phyloP scores from a whole-genome alignment of 495 filamentous ascomycete species.

The Penicillium atrosanguineum region DNA sequence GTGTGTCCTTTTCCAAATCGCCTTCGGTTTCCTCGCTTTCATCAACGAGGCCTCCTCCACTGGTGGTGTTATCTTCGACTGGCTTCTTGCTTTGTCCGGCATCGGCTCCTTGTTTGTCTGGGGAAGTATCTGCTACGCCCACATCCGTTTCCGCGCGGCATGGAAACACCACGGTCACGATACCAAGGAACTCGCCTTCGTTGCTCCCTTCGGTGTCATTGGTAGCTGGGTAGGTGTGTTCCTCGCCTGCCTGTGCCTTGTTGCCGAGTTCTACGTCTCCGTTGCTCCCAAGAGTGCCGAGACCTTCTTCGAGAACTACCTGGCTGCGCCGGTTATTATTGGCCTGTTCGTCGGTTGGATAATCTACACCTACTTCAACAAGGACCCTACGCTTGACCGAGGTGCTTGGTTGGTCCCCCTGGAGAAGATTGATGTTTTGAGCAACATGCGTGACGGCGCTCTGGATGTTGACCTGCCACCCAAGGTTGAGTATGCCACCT shows the following conservation, averaged over 20 bases:
- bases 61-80: slow-evolving; percentile 47
- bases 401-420: slow-evolving; percentile 20
- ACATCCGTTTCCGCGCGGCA: slow-evolving; percentile 70
- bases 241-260: slow-evolving; percentile 53
- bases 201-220: slow-evolving; percentile 60
- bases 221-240: slow-evolving; percentile 66
- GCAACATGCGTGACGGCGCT: slow-evolving; percentile 21
- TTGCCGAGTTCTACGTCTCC: slow-evolving; percentile 56
- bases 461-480: slow-evolving; percentile 27
- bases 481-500: slow-evolving; percentile 25
- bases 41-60: slow-evolving; percentile 44
- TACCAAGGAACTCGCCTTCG: slow-evolving; percentile 71
- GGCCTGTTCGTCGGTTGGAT: slow-evolving; percentile 37
- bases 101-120: slow-evolving; percentile 68
- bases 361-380: slow-evolving; percentile 21
- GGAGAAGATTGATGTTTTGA: slow-evolving; percentile 25
- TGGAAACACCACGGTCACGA: slow-evolving; percentile 54
- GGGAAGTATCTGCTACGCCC: slow-evolving; percentile 67
- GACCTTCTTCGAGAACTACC: slow-evolving; percentile 62
- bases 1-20: slow-evolving; percentile 50
- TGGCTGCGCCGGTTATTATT: slow-evolving; percentile 58
- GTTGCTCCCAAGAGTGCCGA: slow-evolving; percentile 46
- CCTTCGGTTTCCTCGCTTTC: slow-evolving; percentile 55
- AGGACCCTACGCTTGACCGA: slow-evolving; percentile 25
- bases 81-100: slow-evolving; percentile 69